phyloP scores from a whole-genome alignment of 1,139 yeast genomes.

The Zygoascus sp. region DNA sequence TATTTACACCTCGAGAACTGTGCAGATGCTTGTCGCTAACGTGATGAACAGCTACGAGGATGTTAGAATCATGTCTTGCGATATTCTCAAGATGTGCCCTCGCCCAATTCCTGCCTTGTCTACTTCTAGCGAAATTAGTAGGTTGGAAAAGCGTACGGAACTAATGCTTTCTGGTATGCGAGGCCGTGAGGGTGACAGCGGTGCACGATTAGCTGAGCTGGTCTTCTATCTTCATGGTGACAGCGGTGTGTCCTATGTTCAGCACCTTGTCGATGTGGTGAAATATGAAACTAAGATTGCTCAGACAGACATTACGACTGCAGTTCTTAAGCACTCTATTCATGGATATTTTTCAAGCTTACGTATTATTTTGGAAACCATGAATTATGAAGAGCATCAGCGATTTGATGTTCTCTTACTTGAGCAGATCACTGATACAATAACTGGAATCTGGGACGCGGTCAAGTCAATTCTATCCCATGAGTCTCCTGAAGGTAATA shows the following conservation, averaged over 20 bases:
- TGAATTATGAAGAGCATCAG: constrained; percentile 17
- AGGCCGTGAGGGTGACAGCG: constrained; percentile 78
- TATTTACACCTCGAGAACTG: constrained; percentile 40
- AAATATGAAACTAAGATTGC: constrained; percentile 33
- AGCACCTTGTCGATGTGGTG: constrained; percentile 34
- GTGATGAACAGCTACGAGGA: constrained; percentile 73
- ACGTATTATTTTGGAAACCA: constrained; percentile 42
- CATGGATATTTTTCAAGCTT: constrained; percentile 66
- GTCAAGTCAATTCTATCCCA: constrained; percentile 56
- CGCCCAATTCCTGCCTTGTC: constrained; percentile 29
- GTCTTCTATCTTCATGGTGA: constrained; percentile 31
- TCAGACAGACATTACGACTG: constrained; percentile 35
- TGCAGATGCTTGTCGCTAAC: constrained; percentile 53
- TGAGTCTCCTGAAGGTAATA: constrained; percentile 63
- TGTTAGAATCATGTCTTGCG: constrained; percentile 52
- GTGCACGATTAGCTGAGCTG: constrained; percentile 61
- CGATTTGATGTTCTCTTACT: constrained; percentile 20
- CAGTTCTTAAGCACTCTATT: constrained; percentile 47
- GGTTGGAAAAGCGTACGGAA: constrained; percentile 40
- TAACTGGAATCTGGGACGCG: constrained; percentile 48
- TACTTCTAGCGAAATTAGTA: constrained; percentile 20
- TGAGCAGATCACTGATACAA: constrained; percentile 26
- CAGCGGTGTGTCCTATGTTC: constrained; percentile 31
- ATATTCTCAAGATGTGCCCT: constrained; percentile 50
- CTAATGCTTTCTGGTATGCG: constrained; percentile 49